Evolutionary conservation across 805 yeast species (phyloP), one percentile per base, ranked within the genome.

Genomic region (Candida chilensis): DNA sequence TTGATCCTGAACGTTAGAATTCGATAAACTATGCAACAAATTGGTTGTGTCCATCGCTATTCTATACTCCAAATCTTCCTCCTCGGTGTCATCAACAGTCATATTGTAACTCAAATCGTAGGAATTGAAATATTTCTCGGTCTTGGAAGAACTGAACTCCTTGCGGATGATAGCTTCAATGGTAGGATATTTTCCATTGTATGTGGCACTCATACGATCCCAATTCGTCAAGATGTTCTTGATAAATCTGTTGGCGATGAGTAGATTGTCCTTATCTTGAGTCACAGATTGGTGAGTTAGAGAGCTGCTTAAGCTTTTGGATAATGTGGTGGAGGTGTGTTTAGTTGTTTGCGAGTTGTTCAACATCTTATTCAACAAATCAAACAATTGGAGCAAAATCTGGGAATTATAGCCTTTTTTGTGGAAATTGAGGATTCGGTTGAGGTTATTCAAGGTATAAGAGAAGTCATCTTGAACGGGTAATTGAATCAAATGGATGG

Each of bases 191-290:
- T 31, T 32, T 9, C 24, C 15, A 17, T 8, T 7, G 14, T 32
- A 46, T n/a, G n/a, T n/a, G n/a, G n/a, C 27, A 11, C 31, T 37
- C 9, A 71, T 48, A 4, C 40, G 37, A 2, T 43, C 48, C 77
- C 81, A 80, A 39, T 60, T 46, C 20, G 61, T 71, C 24, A 79
- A 41, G 5, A 78, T 39, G 35, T 71, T 74, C 32, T 64, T 67
- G 14, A 76, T 51, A 33, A 69, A 73, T 28, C 83, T 54, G 16
- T 64, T 59, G 1, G 78, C 74, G 12, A 78, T 60, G 5, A 69
- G 57, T 5, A 66, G 38, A 27, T 62, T 52, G 37, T 74, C 75
- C 25, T 64, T 60, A 35, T 62, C 67, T 14, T 47, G 48, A n/a
- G 45, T 43, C 29, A 57, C 35, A 16, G 50, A 31, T 39, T 70